Percentiles rank a stretch among this genome's conserved stretches.
These are phyloP conservation scores for Linanthus parryae DNA, from an alignment of 148 eudicot genomes.

Conservation along the genomic window DNA sequence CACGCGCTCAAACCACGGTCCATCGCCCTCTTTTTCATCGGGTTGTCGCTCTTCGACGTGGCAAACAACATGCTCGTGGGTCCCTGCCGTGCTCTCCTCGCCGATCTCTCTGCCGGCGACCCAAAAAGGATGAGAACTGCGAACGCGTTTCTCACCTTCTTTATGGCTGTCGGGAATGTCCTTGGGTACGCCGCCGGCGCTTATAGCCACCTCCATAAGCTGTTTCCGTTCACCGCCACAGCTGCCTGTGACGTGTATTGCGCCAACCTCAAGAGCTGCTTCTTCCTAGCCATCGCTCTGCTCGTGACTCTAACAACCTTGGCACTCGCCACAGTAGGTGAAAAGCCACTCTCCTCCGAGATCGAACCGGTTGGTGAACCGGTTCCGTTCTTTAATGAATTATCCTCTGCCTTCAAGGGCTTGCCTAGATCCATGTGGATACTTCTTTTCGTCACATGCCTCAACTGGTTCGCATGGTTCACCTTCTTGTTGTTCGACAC, in stretches of 20 bases:
- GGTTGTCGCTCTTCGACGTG: conserved; percentile 81
- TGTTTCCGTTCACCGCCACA: conserved; percentile 59
- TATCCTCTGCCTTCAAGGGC: conserved; percentile 36
- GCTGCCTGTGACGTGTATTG: conserved; percentile 65
- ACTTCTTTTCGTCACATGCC: conserved; percentile 35
- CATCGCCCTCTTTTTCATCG: conserved; percentile 55
- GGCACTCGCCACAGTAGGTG: conserved; percentile 35
- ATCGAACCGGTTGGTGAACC: conserved; percentile 22
- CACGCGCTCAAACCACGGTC: conserved; percentile 58
- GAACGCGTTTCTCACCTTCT: conserved; percentile 55
- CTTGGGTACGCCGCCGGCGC: conserved; percentile 88
- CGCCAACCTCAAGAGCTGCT: conserved; percentile 80
- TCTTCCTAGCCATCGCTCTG: conserved; percentile 45
- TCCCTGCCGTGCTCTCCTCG: conserved; percentile 73
- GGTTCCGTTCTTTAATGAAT: conserved; percentile 35
- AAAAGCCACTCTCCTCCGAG: conserved; percentile 10
- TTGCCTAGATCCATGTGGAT: conserved; percentile 48
- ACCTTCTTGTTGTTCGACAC: conserved; percentile 54
- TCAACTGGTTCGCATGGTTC: conserved; percentile 70
- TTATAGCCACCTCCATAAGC: conserved; percentile 24
- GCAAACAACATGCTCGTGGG: conserved; percentile 74
- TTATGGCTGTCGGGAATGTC: conserved; percentile 73
- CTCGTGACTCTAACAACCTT: conserved; percentile 26
- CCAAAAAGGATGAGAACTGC: conserved; percentile 35
- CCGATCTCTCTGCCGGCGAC: conserved; percentile 46